Conservation (phyloP, 306 rosid genomes). For the Dryas drummondii region DNA sequence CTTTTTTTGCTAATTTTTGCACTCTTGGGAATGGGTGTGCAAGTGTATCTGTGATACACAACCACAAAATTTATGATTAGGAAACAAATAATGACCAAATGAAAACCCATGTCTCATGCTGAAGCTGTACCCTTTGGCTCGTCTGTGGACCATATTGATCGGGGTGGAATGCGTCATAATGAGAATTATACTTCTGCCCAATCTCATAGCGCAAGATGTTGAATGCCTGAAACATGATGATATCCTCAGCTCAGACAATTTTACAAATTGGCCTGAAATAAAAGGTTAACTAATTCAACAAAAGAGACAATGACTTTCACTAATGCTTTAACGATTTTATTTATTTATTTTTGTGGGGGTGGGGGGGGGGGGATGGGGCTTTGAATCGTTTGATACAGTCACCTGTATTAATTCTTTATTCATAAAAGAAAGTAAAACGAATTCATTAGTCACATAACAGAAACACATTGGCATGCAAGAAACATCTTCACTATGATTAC, state of each 20-base stretch:
- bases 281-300: constrained; percentile 41
- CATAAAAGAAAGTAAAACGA: not conserved
- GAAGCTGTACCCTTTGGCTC: constrained; percentile 72
- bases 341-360: too few species aligned
- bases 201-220: constrained; percentile 74
- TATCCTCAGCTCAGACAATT: constrained; percentile 41
- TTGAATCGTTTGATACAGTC: too few species aligned
- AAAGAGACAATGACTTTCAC: constrained; percentile 11
- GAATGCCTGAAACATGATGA: constrained; percentile 79
- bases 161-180: constrained; percentile 63
- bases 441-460: not conserved
- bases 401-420: too few species aligned
- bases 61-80: not conserved
- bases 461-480: not conserved
- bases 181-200: constrained; percentile 81
- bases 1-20: not conserved
- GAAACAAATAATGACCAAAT: constrained; percentile 12
- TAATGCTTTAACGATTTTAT: too few species aligned
- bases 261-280: constrained; percentile 42
- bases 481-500: not conserved
- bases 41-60: not conserved
- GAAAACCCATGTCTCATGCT: constrained; percentile 10
- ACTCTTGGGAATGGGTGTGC: not conserved
- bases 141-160: constrained; percentile 63
- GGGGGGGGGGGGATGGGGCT: too few species aligned